Conservation (phyloP, 495 filamentous ascomycete species). For the Zalerion maritima region DNA sequence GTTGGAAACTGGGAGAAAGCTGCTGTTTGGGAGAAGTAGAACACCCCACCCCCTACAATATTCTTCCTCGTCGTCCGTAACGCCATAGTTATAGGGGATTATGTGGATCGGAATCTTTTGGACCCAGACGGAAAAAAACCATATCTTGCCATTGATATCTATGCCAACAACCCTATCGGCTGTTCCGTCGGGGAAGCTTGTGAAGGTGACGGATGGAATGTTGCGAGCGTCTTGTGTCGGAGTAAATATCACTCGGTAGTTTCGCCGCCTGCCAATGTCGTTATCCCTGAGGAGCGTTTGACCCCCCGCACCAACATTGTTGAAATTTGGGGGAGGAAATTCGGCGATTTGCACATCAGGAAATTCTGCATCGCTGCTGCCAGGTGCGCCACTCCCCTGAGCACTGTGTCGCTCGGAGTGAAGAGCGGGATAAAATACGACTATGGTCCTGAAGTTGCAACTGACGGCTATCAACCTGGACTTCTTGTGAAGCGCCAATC, state of each 20-base stretch:
- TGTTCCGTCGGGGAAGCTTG: constrained; percentile 46
- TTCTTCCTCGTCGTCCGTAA: constrained; percentile 6
- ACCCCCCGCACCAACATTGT: too few species aligned
- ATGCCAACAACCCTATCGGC: constrained; percentile 54
- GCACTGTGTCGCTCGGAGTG: too few species aligned
- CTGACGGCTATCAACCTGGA: constrained; percentile 69
- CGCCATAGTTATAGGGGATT: not conserved
- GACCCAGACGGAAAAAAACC: constrained; percentile 54
- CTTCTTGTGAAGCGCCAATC: constrained; percentile 67
- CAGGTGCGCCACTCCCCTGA: too few species aligned
- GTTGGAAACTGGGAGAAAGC: constrained; percentile 26
- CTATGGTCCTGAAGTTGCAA: constrained; percentile 42
- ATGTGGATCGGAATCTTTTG: not conserved
- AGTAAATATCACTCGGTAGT: constrained; percentile 3
- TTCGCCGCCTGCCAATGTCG: constrained; percentile 1
- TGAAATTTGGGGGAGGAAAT: too few species aligned
- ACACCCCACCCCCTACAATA: constrained; percentile 30
- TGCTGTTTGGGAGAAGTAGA: constrained; percentile 25
- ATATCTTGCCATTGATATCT: constrained; percentile 52
- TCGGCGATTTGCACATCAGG: too few species aligned
- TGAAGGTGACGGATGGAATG: constrained; percentile 67
- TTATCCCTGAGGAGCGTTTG: too few species aligned
- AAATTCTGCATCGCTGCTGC: too few species aligned
- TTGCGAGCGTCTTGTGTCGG: too few species aligned
- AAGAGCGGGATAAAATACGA: constrained; percentile 17